Base-by-base conservation (phyloP, 176 grass and related monocot genomes). In the Carex pumila region DNA sequence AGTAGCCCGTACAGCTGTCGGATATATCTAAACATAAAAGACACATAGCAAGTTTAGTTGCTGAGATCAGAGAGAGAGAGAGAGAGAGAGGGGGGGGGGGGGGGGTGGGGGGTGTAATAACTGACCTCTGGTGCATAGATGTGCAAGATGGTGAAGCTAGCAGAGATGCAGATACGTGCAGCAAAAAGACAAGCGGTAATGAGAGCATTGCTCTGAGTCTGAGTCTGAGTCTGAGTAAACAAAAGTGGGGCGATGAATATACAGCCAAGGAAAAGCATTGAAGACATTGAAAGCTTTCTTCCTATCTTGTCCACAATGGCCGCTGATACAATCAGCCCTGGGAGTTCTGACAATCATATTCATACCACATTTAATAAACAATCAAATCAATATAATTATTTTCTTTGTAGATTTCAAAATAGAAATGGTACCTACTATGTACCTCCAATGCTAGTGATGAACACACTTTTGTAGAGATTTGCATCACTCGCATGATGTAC, bases 71-170 rank as follows among this genome's bases (percentile, higher is more conserved):
- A 10, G 45, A 49, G 45, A 49, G 45, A 9, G 7, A 50, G 9
- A 47, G 45, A 47, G 45, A 47, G 7, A 47, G 47, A 22, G 17
- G 19, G 17, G 56, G 2, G 54, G 63, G 19, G 7, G 53, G 12
- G 31, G n/a, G n/a, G n/a, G n/a, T n/a, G n/a, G n/a, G n/a, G n/a
- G n/a, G n/a, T 72, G 56, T 29, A 8, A 45, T 2, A 45, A 45
- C 91, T 45, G 34, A 98, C 95, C 92, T 98, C 95, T 61, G 92
- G 92, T 52, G 95, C 92, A 14, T 98, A 98, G 59, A 95, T 89
- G 69, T 95, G 93, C 71, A 98, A 22, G 29, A 94, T 65, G 25
- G 68, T 90, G 91, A 98, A 98, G 86, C 92, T 93, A 8, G 89
- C 88, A 0, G 87, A 90, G 62, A 98, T 93, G 87, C 89, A 98